These are phyloP conservation scores for Plantago coronopus DNA, from an alignment of 305 asterid genomes.

Conservation along the genomic window DNA sequence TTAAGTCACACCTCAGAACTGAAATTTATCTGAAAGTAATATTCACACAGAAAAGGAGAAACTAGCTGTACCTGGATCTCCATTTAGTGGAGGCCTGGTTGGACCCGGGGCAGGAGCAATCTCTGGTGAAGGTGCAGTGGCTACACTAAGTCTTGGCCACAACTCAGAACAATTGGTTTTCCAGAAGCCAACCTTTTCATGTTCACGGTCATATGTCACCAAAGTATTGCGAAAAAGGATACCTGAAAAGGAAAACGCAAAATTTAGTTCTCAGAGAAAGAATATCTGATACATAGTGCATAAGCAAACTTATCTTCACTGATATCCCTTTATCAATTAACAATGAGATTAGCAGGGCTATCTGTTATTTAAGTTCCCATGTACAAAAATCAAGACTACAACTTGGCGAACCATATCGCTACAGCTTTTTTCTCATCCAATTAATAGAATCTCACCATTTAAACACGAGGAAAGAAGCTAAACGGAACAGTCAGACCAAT, in stretches of 20 bases:
- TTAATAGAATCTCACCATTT: background rate
- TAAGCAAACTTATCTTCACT: too few species aligned
- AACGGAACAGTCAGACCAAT: too few species aligned
- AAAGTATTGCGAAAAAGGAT: constrained; percentile 90
- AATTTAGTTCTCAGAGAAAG: constrained; percentile 5
- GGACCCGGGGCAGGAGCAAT: constrained; percentile 54
- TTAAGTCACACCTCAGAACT: too few species aligned
- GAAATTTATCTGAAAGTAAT: too few species aligned
- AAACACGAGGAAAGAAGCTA: background rate
- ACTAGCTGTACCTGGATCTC: constrained; percentile 42
- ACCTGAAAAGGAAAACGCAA: constrained; percentile 47
- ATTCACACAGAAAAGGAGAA: constrained; percentile 12
- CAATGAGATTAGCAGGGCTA: too few species aligned
- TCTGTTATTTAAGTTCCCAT: too few species aligned
- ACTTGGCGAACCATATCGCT: too few species aligned
- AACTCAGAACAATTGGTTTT: constrained; percentile 92
- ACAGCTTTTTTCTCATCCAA: too few species aligned
- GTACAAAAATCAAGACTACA: too few species aligned
- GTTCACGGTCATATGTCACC: constrained; percentile 89
- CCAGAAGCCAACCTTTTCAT: constrained; percentile 91
- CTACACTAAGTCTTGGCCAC: constrained; percentile 68
- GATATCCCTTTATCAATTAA: too few species aligned
- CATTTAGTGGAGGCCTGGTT: constrained; percentile 37
- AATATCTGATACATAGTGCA: too few species aligned
- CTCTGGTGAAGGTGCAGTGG: constrained; percentile 49